Evolutionary conservation across 805 yeast species (phyloP).

Genomic region (Monosporozyma solicola): DNA sequence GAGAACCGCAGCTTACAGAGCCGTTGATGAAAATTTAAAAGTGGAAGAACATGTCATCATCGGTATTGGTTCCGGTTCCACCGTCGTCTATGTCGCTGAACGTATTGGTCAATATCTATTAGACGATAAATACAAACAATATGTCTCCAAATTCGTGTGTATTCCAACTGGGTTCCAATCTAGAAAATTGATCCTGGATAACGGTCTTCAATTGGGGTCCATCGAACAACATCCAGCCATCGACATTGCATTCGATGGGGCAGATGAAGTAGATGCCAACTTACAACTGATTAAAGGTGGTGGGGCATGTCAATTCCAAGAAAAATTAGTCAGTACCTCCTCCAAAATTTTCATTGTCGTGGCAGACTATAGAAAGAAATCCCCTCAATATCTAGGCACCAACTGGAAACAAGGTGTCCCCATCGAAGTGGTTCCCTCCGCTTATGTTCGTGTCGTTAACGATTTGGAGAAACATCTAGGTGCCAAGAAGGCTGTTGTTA

Average conservation of each 20-base stretch:
- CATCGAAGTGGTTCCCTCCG: conserved; percentile 85
- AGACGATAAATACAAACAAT: conserved; percentile 33
- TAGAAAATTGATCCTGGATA: conserved; percentile 71
- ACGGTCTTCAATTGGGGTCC: conserved; percentile 68
- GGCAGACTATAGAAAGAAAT: conserved; percentile 84
- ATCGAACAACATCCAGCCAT: conserved; percentile 75
- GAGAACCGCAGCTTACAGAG: conserved; percentile 79
- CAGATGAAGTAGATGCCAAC: conserved; percentile 83
- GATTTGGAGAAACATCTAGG: conserved; percentile 41
- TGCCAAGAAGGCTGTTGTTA: conserved; percentile 54
- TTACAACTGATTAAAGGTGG: conserved; percentile 95
- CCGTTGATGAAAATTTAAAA: conserved; percentile 63
- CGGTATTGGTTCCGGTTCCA: conserved; percentile 95
- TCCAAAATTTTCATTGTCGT: conserved; percentile 73
- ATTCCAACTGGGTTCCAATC: conserved; percentile 97
- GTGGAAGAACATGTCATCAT: conserved; percentile 60
- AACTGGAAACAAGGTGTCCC: conserved; percentile 90
- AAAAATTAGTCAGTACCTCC: conserved; percentile 81
- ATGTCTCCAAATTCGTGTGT: conserved; percentile 48
- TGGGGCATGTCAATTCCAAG: conserved; percentile 96
- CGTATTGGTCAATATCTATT: conserved; percentile 52
- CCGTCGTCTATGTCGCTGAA: conserved; percentile 96
- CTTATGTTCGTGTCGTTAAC: conserved; percentile 65
- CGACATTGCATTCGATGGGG: conserved; percentile 96
- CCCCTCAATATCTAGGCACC: conserved; percentile 57